Conservation (phyloP, 2,329 filamentous ascomycete genomes). For the Fusarium vanettenii region DNA sequence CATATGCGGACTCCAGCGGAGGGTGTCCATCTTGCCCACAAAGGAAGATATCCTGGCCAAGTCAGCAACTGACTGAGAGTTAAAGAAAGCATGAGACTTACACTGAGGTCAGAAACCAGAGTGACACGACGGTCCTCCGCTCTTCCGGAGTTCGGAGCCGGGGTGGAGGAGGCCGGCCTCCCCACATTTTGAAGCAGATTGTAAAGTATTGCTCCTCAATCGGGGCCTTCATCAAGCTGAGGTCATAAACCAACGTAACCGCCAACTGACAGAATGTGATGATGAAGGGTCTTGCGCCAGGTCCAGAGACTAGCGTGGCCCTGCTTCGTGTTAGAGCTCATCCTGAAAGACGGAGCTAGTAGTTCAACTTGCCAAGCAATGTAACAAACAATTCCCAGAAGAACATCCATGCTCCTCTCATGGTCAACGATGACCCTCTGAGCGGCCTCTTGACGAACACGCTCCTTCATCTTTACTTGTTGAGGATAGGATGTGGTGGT, state of each 20-base stretch:
- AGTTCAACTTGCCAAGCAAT: constrained; percentile 55
- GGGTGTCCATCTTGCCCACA: constrained; percentile 60
- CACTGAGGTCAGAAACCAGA: constrained; percentile 56
- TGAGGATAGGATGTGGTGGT: constrained; percentile 55
- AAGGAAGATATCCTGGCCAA: constrained; percentile 49
- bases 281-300: constrained; percentile 56
- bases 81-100: constrained; percentile 29
- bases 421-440: constrained; percentile 59
- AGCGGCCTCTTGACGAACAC: constrained; percentile 57
- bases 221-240: constrained; percentile 56
- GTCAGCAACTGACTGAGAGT: constrained; percentile 6
- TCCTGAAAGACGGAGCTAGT: no score
- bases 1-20: constrained; percentile 69
- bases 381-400: constrained; percentile 61
- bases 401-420: constrained; percentile 63
- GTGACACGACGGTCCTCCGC: constrained; percentile 59
- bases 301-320: constrained; percentile 52
- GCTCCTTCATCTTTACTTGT: constrained; percentile 54
- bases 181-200: constrained; percentile 52
- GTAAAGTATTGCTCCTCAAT: constrained; percentile 51
- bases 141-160: constrained; percentile 60
- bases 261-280: constrained; percentile 57
- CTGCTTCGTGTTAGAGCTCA: constrained; percentile 38
- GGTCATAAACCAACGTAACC: constrained; percentile 57
- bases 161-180: constrained; percentile 40